Evolutionary conservation across 73 alveolate genomes (phyloP).

Genomic region (Tetrahymena thermophila): DNA sequence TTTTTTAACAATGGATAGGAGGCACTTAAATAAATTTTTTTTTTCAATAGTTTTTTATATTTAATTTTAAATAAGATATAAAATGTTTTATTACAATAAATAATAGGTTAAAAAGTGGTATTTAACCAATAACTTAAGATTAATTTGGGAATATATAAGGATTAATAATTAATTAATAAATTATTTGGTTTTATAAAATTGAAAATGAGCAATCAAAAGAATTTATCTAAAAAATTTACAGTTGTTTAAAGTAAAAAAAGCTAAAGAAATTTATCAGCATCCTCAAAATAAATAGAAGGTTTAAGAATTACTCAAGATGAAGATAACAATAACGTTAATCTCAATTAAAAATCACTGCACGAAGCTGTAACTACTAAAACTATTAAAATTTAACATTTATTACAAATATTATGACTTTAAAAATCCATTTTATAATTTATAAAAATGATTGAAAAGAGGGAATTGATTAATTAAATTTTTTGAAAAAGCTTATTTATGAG

Average conservation of each 20-base stretch:
- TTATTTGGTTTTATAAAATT: background rate
- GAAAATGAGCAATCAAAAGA: background rate
- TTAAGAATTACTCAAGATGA: background rate
- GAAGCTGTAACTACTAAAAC: background rate
- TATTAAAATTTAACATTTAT: too few species aligned
- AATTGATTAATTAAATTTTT: background rate
- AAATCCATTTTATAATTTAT: background rate
- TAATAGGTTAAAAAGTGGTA: too few species aligned
- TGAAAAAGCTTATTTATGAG: conserved; percentile 12
- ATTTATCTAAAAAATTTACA: background rate
- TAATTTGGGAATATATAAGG: too few species aligned
- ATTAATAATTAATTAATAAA: too few species aligned
- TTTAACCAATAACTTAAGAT: too few species aligned
- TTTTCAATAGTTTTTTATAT: too few species aligned
- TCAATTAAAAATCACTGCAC: background rate
- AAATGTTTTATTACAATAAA: too few species aligned
- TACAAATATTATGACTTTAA: too few species aligned
- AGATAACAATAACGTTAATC: background rate
- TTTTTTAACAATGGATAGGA: too few species aligned
- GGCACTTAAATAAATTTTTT: too few species aligned
- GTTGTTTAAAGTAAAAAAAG: background rate
- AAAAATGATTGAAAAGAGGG: background rate
- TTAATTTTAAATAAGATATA: too few species aligned
- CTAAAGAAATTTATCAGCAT: background rate
- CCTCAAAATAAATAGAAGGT: background rate